Evolutionary conservation across 1,284 basidiomycete species (phyloP), one percentile per base, ranked within the genome.

Genomic region (Ustilago tritici): DNA sequence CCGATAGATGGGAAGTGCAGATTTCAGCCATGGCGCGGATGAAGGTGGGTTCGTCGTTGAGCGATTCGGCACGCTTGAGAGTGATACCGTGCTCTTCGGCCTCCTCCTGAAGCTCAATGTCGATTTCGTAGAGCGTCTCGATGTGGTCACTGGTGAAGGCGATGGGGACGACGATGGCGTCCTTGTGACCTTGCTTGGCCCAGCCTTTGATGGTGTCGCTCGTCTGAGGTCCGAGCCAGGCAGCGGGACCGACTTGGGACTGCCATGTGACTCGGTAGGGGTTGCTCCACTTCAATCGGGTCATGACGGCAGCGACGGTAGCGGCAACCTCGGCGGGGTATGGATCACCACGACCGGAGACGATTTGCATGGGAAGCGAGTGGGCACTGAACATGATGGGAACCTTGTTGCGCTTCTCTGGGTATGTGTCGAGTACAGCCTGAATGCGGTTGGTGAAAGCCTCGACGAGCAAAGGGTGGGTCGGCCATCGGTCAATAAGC

Each of bases 101-200:
- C 87, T 99, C 96, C 87, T 92, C 92, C 70, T 90, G 90, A 82
- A 98, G 95, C 87, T 99, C 97, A 63, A 95, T 87, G 87, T 99
- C 97, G 56, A 99, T 90, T 88, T 99, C 97, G 86, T 93, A 99
- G 54, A 99, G 89, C 31, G 97, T 99, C 88, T 99, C 97, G 84
- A 99, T 98, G 87, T 99, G 97, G 88, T 99, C 97, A 85, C 92
- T 95, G 19, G 97, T 99, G 88, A 99, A 99, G 19, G 97, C 96
- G 74, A 99, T 95, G 1, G 97, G 97, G 2, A 99, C 91, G 38
- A 97, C 89, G 59, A 98, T 90, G n/a, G 92, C 91, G 78, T 90
- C 91, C 88, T 96, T 98, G 86, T 91, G 90, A 19, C 95, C 95
- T 53, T 93, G 89, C 75, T 94, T 92, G 46, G 94, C 94, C 60